Percentiles rank a stretch among this genome's conserved stretches.
Conservation (phyloP, 2,329 filamentous ascomycete species). For the Alternaria infectoria region DNA sequence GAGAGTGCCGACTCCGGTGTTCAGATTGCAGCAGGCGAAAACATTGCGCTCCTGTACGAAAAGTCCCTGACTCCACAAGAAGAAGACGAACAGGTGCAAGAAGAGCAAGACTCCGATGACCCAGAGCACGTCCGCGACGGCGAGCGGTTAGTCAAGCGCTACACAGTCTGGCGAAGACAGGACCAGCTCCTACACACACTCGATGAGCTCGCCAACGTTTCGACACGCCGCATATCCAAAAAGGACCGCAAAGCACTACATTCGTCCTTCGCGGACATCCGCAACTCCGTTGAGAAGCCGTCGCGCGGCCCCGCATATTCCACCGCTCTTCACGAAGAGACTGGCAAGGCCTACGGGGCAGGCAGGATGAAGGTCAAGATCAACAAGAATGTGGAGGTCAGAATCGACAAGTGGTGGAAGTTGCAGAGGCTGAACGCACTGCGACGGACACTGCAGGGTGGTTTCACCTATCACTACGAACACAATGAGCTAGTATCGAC, state of each 20-base stretch:
- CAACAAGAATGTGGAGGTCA: conserved; percentile 64
- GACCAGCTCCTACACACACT: conserved; percentile 66
- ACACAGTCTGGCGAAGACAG: conserved; percentile 70
- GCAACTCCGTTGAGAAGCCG: conserved; percentile 70
- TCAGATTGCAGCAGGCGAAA: conserved; percentile 77
- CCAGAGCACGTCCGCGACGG: conserved; percentile 37
- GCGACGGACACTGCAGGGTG: conserved; percentile 62
- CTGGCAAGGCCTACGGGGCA: conserved; percentile 63
- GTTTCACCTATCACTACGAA: conserved; percentile 46
- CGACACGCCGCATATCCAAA: conserved; percentile 68
- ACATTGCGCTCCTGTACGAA: conserved; percentile 84
- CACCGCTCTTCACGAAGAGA: conserved; percentile 67
- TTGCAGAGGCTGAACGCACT: conserved; percentile 67
- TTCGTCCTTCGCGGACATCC: conserved; percentile 69
- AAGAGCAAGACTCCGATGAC: conserved; percentile 57
- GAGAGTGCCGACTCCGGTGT: conserved; percentile 75
- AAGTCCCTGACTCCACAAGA: conserved; percentile 67
- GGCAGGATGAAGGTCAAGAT: conserved; percentile 67
- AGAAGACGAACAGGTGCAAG: conserved; percentile 61
- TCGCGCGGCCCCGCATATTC: conserved; percentile 70
- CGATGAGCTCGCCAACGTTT: conserved; percentile 64
- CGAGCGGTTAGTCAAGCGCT: conserved; percentile 63
- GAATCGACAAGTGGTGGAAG: conserved; percentile 78
- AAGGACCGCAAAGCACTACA: conserved; percentile 72
- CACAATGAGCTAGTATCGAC: conserved; percentile 46